phyloP scores from a whole-genome alignment of 306 rosid genomes.

The Gleditsia sinensis region DNA sequence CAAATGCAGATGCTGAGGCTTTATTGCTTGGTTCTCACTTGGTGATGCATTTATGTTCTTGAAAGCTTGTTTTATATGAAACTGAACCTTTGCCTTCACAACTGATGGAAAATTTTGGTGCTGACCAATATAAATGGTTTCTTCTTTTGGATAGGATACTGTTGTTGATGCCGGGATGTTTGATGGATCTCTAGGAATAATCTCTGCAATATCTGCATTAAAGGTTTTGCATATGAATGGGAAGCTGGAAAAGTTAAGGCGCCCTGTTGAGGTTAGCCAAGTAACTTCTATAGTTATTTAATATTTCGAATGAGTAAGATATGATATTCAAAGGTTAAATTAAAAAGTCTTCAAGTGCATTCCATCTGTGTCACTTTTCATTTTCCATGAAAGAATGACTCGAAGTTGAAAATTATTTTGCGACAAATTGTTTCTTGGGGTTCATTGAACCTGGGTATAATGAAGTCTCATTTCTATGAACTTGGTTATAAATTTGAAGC shows the following conservation, averaged over 20 bases:
- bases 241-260: slow-evolving; percentile 60
- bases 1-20: slow-evolving; percentile 68
- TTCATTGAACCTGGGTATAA: neutral
- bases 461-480: neutral
- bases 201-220: slow-evolving; percentile 81
- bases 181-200: slow-evolving; percentile 89
- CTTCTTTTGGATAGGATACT: slow-evolving; percentile 61
- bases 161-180: slow-evolving; percentile 94
- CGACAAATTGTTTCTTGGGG: neutral
- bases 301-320: neutral
- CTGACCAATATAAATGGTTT: slow-evolving; percentile 17
- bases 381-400: neutral
- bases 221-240: slow-evolving; percentile 66
- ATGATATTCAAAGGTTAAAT: neutral
- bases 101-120: neutral
- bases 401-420: neutral
- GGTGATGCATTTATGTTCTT: slow-evolving; percentile 48
- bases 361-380: neutral
- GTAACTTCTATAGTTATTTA: slow-evolving; percentile 19
- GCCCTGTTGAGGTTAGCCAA: slow-evolving; percentile 81
- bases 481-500: neutral
- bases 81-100: slow-evolving; percentile 26
- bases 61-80: neutral
- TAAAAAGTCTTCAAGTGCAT: neutral
- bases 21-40: slow-evolving; percentile 86